A percentile compares a stretch with the other conserved stretches of the same genome.
Conservation (phyloP, 2,329 filamentous ascomycete genomes). For the Mariannaea sp. region DNA sequence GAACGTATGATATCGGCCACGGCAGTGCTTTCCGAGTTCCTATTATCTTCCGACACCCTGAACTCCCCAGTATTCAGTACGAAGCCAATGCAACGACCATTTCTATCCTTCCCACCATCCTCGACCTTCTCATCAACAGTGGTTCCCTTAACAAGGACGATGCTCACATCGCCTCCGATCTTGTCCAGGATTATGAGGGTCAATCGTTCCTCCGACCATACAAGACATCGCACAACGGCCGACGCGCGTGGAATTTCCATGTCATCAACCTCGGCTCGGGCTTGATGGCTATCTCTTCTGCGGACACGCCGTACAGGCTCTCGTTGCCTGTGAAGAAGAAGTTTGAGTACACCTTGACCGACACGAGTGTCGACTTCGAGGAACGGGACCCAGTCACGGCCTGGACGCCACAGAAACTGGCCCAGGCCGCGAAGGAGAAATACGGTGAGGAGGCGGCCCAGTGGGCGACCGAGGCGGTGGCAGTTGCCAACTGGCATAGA, state of each 20-base stretch:
- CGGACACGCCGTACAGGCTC: constrained; percentile 40
- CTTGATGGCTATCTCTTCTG: constrained; percentile 41
- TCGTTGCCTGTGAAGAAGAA: constrained; percentile 41
- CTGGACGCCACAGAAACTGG: constrained; percentile 34
- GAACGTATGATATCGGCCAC: constrained; percentile 43
- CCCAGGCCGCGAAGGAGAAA: constrained; percentile 29
- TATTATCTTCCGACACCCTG: constrained; percentile 42
- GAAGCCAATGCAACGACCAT: constrained; percentile 40
- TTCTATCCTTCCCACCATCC: constrained; percentile 44
- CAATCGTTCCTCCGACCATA: constrained; percentile 42
- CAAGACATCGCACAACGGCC: constrained; percentile 31
- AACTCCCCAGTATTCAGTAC: constrained; percentile 40
- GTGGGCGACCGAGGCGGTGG: constrained; percentile 37
- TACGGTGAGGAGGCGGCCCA: constrained; percentile 28
- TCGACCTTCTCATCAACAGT: constrained; percentile 43
- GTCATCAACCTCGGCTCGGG: constrained; percentile 43
- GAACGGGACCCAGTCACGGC: constrained; percentile 37
- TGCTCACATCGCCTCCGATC: constrained; percentile 33
- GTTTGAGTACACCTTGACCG: constrained; percentile 43
- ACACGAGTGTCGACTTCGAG: constrained; percentile 37
- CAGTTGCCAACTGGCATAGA: constrained; percentile 30
- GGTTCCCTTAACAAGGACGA: constrained; percentile 39
- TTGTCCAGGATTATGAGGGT: constrained; percentile 43
- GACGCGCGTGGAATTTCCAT: constrained; percentile 43
- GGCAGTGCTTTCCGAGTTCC: constrained; percentile 43